phyloP scores from a whole-genome alignment of 116 monocot species.

The Thalassia testudinum region DNA sequence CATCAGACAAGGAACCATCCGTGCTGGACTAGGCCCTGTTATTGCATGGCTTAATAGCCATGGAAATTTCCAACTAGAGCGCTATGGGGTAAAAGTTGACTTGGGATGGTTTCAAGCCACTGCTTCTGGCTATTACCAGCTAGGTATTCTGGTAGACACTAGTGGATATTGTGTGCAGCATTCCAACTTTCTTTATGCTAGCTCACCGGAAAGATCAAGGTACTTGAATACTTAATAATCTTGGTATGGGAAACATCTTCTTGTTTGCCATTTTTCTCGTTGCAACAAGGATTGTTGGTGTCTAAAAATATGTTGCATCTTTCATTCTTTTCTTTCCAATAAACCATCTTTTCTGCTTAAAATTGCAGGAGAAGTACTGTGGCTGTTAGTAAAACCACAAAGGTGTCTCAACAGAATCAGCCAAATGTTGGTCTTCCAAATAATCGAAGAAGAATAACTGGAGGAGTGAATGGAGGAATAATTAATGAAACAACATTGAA shows the following conservation, averaged over 20 bases:
- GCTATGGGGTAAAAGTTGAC: conserved; percentile 50
- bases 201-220: conserved; percentile 26
- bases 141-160: conserved; percentile 49
- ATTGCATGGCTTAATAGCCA: conserved; percentile 65
- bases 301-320: no score
- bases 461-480: conserved; percentile 70
- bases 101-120: conserved; percentile 90
- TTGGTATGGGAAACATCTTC: no score
- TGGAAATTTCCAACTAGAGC: conserved; percentile 60
- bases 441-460: conserved; percentile 57
- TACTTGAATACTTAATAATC: conserved; percentile 3
- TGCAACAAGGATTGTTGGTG: no score
- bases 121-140: conserved; percentile 85
- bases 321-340: no score
- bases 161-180: conserved; percentile 26
- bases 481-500: conserved; percentile 54
- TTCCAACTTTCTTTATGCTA: conserved; percentile 20
- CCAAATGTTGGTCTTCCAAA: conserved; percentile 17
- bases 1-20: conserved; percentile 47
- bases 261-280: no score
- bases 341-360: no score
- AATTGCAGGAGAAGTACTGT: conserved; percentile 22
- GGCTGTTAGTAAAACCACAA: conserved; percentile 13
- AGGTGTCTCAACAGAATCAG: conserved; percentile 33
- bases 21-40: conserved; percentile 37